These are phyloP conservation scores for Quercus variabilis DNA, from an alignment of 306 rosid genomes.

Conservation along the genomic window DNA sequence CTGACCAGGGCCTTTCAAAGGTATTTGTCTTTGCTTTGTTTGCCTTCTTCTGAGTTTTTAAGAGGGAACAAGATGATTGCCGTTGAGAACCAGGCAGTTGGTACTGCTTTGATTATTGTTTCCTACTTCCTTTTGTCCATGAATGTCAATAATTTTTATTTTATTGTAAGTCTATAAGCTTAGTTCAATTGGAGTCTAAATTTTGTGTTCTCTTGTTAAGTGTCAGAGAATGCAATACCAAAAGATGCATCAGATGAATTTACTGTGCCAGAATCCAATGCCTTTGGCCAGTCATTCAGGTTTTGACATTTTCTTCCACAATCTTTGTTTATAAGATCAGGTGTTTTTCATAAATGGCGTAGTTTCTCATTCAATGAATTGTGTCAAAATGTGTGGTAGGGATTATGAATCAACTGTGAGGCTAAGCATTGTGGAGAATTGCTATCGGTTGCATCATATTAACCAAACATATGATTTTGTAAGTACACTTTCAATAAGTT, in stretches of 20 bases:
- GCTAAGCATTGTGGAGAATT: no score
- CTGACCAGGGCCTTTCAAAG: not conserved
- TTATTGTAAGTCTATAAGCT: no score
- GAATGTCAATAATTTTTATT: no score
- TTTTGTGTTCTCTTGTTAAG: not conserved
- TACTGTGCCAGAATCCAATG: not conserved
- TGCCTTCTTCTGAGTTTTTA: not conserved
- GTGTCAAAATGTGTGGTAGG: not conserved
- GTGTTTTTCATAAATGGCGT: no score
- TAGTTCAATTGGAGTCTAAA: not conserved
- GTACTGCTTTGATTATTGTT: not conserved
- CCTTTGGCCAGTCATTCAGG: conserved; percentile 5
- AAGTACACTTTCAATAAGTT: no score
- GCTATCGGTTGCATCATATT: no score
- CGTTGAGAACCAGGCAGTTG: not conserved
- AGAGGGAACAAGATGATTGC: not conserved
- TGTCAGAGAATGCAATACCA: not conserved
- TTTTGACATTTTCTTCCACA: not conserved
- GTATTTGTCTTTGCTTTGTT: not conserved
- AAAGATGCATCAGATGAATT: not conserved
- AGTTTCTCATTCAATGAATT: no score
- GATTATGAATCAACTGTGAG: no score
- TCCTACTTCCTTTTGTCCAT: not conserved
- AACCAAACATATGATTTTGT: no score
- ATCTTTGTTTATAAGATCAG: not conserved